Evolutionary conservation across 192 early-diverging fungal species (phyloP), one percentile per base, ranked within the genome.

Genomic region (Coemansia sp.): DNA sequence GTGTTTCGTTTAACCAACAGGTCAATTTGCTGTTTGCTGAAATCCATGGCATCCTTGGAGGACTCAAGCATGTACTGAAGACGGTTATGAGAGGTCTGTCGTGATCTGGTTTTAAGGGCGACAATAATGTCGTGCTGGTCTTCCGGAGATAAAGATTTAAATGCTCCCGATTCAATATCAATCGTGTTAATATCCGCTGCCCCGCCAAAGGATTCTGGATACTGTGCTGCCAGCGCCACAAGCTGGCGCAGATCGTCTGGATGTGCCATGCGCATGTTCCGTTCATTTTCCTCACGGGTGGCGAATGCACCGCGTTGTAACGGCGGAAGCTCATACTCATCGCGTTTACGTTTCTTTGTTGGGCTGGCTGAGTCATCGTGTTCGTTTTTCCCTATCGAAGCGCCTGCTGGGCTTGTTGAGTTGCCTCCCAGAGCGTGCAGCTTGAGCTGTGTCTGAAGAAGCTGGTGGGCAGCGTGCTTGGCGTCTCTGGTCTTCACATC

Each of bases 51-150:
- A 2, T 86, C 93, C 10, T 84, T 78, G n/a, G 92, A 86, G 4
- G 84, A 83, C 41, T 84, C 65, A 3, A 91, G 51, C 91, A 99
- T 93, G 43, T 85, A 74, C 57, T 88, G 82, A 7, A 94, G 80
- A 6, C 92, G 86, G 15, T 86, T 81, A 66, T 87, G 88, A 12
- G 91, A 90, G 0, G 93, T 90, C 63, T 91, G 88, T 2, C 98
- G 86, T 7, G 92, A 92, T 45, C 87, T 87, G 11, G 86, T 76
- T 62, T 95, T 94, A 15, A 97, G 84, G 41, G 94, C 94, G n/a
- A 91, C 85, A 22, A 99, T 87, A 47, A 99, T 86, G 72, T 98
- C 95, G 75, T 97, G 93, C 77, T 98, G 98, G 16, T 90, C 75
- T 65, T 96, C 94, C 0, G 88, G 69, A 6, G 94, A 88, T 19